A percentile compares a stretch with the other conserved stretches of the same genome.
phyloP scores from a whole-genome alignment of 2,329 filamentous ascomycete species.

The Pseudogymnoascus destructans region DNA sequence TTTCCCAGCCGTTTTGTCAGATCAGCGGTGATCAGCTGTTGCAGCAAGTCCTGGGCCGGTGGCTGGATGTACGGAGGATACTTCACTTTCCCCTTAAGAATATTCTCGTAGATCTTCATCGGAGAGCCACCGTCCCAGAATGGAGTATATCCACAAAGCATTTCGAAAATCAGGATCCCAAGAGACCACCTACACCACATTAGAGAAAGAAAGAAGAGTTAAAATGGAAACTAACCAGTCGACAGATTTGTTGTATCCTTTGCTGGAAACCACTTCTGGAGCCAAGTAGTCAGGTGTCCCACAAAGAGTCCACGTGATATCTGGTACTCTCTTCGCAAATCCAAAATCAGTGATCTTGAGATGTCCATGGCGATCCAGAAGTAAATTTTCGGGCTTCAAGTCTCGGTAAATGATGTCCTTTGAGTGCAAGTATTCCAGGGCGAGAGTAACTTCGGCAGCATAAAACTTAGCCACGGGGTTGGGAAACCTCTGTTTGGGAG shows the following conservation, averaged over 20 bases:
- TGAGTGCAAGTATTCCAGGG: conserved; percentile 86
- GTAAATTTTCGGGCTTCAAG: conserved; percentile 85
- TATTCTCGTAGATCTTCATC: conserved; percentile 99
- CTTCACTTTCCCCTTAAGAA: conserved; percentile 88
- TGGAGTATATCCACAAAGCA: conserved; percentile 96
- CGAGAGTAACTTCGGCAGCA: conserved; percentile 89
- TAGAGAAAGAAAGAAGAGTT: conserved; percentile 10
- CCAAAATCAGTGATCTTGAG: conserved; percentile 98
- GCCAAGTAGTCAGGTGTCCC: conserved; percentile 96
- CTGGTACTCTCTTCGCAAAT: conserved; percentile 93
- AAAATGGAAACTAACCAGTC: conserved; percentile 61
- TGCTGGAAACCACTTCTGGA: conserved; percentile 96
- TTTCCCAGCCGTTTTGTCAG: conserved; percentile 92
- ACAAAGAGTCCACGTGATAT: conserved; percentile 98
- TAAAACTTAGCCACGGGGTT: conserved; percentile 99
- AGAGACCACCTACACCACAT: conserved; percentile 70
- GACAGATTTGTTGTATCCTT: conserved; percentile 98
- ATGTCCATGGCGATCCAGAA: conserved; percentile 85
- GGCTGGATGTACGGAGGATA: conserved; percentile 93
- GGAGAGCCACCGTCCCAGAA: conserved; percentile 98
- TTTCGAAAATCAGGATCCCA: conserved; percentile 97
- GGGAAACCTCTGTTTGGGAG: conserved; percentile 63
- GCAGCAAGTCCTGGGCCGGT: conserved; percentile 84
- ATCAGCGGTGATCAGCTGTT: conserved; percentile 86
- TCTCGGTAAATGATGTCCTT: conserved; percentile 97